Base-by-base conservation (phyloP, 1,284 basidiomycete genomes). In the Irpex sp. region DNA sequence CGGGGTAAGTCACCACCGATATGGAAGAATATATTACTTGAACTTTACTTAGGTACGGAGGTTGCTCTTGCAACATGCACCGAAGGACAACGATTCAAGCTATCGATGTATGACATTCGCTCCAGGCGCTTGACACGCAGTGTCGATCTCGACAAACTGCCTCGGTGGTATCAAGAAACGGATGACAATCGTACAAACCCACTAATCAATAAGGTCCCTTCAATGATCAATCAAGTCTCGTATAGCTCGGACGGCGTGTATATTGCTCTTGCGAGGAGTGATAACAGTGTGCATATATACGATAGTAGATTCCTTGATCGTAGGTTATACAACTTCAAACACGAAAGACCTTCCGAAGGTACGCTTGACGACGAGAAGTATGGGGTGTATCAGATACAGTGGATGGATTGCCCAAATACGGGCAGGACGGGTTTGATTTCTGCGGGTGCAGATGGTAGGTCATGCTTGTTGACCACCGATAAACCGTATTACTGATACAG, bases 181-280 rank as follows among this genome's bases (percentile, higher is more conserved):
- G 69, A 5, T 79, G 81, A 61, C 59, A 67, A 3, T 68, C 72
- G 39, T 70, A 46, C 26, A 37, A 33, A 43, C 17, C 35, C 49
- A 58, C 35, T 51, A 7, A 39, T 39, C 31, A 69, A 33, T 75
- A 73, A n/a, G 67, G 33, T 51, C 3, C 50, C 53, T 15, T 55
- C 53, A 21, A 55, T 43, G 19, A 36, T 89, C 37, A 84, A 78
- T 55, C 70, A 71, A 55, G 78, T 83, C 15, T 67, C 75, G 0
- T 87, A 84, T 69, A 88, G 87, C 67, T 80, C 86, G 0, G 88
- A 89, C 66, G 83, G 82, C 5, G 72, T 84, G 4, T 83, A 85
- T 66, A 75, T 91, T 4, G 85, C 87, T 3, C 68, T 87, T 4
- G 85, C 79, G 5, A 79, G 88, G 51, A 83, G 72, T 53, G 87